A percentile compares a stretch with the other conserved stretches of the same genome.
These are phyloP conservation scores for Tylopilus intermedius DNA, from an alignment of 768 basidiomycete genomes.

Conservation along the genomic window DNA sequence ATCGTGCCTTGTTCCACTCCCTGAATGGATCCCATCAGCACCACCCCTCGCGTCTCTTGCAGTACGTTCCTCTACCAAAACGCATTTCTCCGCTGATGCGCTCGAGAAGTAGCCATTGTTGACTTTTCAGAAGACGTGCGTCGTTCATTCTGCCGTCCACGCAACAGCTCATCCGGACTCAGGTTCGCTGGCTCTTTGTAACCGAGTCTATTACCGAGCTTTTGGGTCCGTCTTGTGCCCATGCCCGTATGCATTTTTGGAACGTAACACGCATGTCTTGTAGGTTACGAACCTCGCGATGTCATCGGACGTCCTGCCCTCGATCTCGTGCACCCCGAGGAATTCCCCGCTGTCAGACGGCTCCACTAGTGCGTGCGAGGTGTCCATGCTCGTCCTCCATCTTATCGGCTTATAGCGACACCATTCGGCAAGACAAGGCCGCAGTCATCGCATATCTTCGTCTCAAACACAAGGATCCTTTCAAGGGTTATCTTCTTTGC, in stretches of 20 bases:
- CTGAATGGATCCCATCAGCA: conserved; percentile 34
- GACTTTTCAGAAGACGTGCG: conserved; percentile 72
- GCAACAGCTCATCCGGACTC: conserved; percentile 2
- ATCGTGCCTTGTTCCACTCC: not conserved
- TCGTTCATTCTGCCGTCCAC: not conserved
- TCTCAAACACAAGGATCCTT: conserved; percentile 73
- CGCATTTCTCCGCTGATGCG: conserved; percentile 6
- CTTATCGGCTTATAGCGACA: conserved; percentile 45
- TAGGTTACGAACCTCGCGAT: conserved; percentile 73
- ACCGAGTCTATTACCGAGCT: conserved; percentile 64
- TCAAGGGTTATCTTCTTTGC: conserved; percentile 71
- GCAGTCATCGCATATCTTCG: conserved; percentile 75
- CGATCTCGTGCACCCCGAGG: conserved; percentile 78
- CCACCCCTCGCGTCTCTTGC: conserved; percentile 68
- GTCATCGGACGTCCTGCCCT: conserved; percentile 64
- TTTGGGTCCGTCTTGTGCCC: conserved; percentile 39
- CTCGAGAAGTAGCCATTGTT: conserved; percentile 61
- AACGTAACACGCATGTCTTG: not conserved
- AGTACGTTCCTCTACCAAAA: conserved; percentile 44
- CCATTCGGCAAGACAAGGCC: conserved; percentile 73
- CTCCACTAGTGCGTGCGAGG: conserved; percentile 56
- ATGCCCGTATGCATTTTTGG: not conserved
- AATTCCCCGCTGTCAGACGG: conserved; percentile 58
- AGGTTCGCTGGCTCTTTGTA: conserved; percentile 67
- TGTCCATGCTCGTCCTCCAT: not conserved